These are phyloP conservation scores for Albifimbria verrucaria DNA, from an alignment of 2,329 filamentous ascomycete genomes.

Conservation along the genomic window DNA sequence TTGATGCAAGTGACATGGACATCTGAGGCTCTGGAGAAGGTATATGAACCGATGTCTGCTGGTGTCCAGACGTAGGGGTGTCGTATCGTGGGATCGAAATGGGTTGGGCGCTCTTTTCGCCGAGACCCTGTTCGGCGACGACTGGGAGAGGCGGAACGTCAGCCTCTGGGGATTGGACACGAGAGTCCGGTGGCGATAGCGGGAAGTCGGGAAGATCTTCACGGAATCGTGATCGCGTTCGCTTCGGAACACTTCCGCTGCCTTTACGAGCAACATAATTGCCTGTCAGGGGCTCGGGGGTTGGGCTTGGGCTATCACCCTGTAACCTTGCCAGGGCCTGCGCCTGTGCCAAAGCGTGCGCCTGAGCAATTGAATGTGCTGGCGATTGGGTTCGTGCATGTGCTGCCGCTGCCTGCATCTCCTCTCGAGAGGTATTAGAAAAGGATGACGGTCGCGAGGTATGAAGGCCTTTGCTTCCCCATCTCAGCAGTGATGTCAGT, in stretches of 20 bases:
- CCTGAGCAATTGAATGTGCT: conserved; percentile 21
- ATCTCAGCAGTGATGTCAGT: conserved; percentile 74
- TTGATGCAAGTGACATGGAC: conserved; percentile 85
- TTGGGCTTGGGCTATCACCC: conserved; percentile 23
- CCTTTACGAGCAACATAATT: conserved; percentile 28
- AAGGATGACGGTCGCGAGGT: conserved; percentile 69
- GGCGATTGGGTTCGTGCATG: conserved; percentile 5
- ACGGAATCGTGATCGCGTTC: conserved; percentile 85
- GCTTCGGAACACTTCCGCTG: conserved; percentile 57
- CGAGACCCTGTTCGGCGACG: conserved; percentile 22
- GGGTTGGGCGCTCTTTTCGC: conserved; percentile 20
- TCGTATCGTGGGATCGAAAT: conserved; percentile 36
- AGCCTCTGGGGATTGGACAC: conserved; percentile 73
- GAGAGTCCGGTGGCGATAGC: conserved; percentile 79
- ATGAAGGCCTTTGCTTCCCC: conserved; percentile 58
- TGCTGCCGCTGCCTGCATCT: conserved; percentile 53
- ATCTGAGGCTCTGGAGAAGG: conserved; percentile 59
- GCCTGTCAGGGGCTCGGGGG: conserved; percentile 9
- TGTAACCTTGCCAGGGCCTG: conserved; percentile 32
- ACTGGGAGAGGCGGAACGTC: conserved; percentile 39
- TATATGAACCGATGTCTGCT: conserved; percentile 28
- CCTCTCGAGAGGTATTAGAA: conserved; percentile 87
- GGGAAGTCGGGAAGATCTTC: conserved; percentile 88
- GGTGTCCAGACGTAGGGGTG: conserved; percentile 42
- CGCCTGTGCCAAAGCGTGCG: conserved; percentile 22